Conservation (phyloP, 202 grass and related monocot species). For the Cymbopogon flexuosus region DNA sequence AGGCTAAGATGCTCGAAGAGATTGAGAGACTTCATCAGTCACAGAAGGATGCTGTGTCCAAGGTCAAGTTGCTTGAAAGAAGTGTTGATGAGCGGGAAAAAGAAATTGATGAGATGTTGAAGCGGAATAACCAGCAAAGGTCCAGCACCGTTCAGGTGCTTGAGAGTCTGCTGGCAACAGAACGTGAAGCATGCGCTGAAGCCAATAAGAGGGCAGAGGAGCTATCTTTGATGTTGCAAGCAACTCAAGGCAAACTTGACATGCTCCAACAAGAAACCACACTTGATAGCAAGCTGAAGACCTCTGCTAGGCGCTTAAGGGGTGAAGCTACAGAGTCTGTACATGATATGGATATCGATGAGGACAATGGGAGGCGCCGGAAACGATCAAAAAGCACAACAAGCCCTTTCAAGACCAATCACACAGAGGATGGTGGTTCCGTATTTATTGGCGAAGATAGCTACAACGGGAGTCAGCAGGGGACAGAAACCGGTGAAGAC, state of each 20-base stretch:
- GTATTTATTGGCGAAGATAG: slow-evolving; percentile 51
- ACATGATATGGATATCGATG: slow-evolving; percentile 85
- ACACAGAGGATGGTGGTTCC: slow-evolving; percentile 76
- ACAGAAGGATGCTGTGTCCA: slow-evolving; percentile 65
- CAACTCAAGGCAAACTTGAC: slow-evolving; percentile 86
- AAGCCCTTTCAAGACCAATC: slow-evolving; percentile 69
- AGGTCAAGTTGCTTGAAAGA: slow-evolving; percentile 67
- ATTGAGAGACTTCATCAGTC: slow-evolving; percentile 66
- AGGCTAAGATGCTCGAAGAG: slow-evolving; percentile 59
- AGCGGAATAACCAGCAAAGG: slow-evolving; percentile 78
- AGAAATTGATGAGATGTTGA: slow-evolving; percentile 84
- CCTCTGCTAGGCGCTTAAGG: slow-evolving; percentile 55
- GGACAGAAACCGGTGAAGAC: slow-evolving; percentile 50
- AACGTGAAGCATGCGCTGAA: slow-evolving; percentile 67
- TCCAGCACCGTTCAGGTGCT: slow-evolving; percentile 93
- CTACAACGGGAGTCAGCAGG: slow-evolving; percentile 49
- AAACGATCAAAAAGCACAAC: slow-evolving; percentile 94
- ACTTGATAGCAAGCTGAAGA: slow-evolving; percentile 80
- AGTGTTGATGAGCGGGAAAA: slow-evolving; percentile 83
- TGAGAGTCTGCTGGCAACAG: slow-evolving; percentile 63
- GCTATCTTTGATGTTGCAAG: slow-evolving; percentile 84
- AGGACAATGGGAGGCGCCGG: slow-evolving; percentile 48
- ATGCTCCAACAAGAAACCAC: slow-evolving; percentile 85
- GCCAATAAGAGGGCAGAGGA: slow-evolving; percentile 79
- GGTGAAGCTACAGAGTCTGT: slow-evolving; percentile 80